Percentiles rank a stretch among this genome's conserved stretches.
Evolutionary conservation across 2,329 filamentous ascomycete genomes (phyloP).

Genomic region (Trichoderma atroviride): DNA sequence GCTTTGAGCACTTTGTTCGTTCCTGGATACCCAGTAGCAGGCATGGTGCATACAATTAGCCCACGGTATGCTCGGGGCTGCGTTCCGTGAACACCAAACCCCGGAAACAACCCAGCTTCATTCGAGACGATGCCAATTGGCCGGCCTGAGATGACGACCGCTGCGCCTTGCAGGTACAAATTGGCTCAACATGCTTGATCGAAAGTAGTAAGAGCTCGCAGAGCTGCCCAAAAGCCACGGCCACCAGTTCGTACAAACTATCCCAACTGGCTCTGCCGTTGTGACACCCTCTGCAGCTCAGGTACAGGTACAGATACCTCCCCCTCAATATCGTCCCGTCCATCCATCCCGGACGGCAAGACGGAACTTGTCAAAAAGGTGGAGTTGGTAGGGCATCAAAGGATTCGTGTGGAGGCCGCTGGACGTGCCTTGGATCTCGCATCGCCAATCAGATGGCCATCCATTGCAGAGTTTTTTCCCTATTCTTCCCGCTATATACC

Average conservation of each 20-base stretch:
- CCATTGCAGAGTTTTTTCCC: constrained; percentile 22
- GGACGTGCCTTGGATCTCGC: background rate
- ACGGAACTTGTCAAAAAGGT: background rate
- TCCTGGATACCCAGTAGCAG: background rate
- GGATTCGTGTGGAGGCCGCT: constrained; percentile 15
- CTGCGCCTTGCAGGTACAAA: constrained; percentile 11
- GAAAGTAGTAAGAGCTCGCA: background rate
- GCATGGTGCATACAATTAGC: background rate
- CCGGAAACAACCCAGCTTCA: background rate
- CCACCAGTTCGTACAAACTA: background rate
- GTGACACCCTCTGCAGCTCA: background rate
- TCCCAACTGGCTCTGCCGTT: background rate
- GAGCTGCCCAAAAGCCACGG: constrained; percentile 17
- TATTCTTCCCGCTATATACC: background rate
- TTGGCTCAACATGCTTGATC: constrained; percentile 5
- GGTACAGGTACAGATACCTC: background rate
- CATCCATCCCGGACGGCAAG: background rate
- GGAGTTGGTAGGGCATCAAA: constrained; percentile 7
- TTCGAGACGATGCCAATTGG: constrained; percentile 9
- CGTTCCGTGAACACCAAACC: background rate
- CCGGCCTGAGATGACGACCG: background rate
- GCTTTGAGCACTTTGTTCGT: background rate
- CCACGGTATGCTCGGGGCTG: constrained; percentile 5
- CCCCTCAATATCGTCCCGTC: background rate
- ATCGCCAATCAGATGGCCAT: constrained; percentile 20